These are phyloP conservation scores for Scorias spongiosa DNA, from an alignment of 2,329 filamentous ascomycete species.

Conservation along the genomic window DNA sequence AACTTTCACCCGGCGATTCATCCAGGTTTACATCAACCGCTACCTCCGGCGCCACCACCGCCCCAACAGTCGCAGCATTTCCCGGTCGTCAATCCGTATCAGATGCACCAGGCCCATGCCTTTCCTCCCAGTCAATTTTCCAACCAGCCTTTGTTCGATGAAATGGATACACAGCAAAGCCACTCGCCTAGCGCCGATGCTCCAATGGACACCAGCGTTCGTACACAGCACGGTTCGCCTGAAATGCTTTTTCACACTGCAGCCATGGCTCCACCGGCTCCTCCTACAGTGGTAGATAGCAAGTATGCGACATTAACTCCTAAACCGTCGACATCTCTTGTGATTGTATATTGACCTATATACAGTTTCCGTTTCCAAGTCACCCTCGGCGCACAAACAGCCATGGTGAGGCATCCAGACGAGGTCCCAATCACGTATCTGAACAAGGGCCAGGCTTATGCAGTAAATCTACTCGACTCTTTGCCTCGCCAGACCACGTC, in stretches of 20 bases:
- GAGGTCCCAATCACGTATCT: constrained; percentile 96
- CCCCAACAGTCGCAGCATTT: constrained; percentile 23
- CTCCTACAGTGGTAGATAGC: constrained; percentile 20
- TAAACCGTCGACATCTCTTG: neutral
- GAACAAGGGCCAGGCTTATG: constrained; percentile 94
- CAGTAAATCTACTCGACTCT: constrained; percentile 70
- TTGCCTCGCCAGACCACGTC: constrained; percentile 41
- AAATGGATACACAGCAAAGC: constrained; percentile 50
- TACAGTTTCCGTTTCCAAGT: constrained; percentile 71
- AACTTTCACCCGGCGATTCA: constrained; percentile 48
- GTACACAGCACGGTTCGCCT: constrained; percentile 46
- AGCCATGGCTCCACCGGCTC: constrained; percentile 18
- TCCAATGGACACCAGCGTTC: constrained; percentile 23
- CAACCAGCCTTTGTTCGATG: constrained; percentile 67
- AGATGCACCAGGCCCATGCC: constrained; percentile 35
- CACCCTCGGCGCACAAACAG: constrained; percentile 82
- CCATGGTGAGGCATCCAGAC: constrained; percentile 79
- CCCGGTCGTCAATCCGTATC: constrained; percentile 57
- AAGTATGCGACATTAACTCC: neutral
- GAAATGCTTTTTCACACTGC: constrained; percentile 43
- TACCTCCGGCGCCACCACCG: too few relatives aligned
- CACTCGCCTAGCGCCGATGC: constrained; percentile 45
- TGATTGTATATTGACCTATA: constrained; percentile 9
- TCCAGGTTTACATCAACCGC: constrained; percentile 39
- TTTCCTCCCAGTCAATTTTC: constrained; percentile 71